Base-by-base conservation (phyloP, 2,329 filamentous ascomycete species). In the Alternaria brassicicola region DNA sequence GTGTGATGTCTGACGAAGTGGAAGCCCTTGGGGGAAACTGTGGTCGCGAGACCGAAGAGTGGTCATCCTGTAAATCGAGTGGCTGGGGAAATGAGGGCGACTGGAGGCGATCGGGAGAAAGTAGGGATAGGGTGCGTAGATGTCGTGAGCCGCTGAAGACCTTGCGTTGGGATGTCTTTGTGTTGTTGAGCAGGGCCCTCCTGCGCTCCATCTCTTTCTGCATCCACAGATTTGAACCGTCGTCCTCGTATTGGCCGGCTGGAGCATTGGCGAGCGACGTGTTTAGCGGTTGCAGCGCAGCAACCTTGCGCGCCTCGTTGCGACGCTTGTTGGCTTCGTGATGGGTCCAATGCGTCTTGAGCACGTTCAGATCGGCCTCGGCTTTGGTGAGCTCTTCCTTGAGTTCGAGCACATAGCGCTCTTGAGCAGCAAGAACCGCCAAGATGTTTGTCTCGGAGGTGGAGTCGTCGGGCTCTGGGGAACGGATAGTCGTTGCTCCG, bases 341-440 rank as follows among this genome's bases (percentile, higher is more conserved):
- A 13, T 83, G 79, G 2, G 91, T 86, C 89, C 92, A 98, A 76
- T 93, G 89, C 70, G 86, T 89, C 82, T 97, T 98, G 61, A 99
- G 82, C 39, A 82, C 85, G 45, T 82, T 81, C 38, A 99, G 82
- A 45, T 96, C 90, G 12, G 82, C 79, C 75, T 99, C 94, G 6
- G 95, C 94, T 59, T 88, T 89, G 23, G 83, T 81, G n/a, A 99
- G 82, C 77, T 98, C 94, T 76, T 99, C 95, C 59, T 89, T 90
- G 51, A 99, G 82, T 78, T 98, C 95, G 56, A 99, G 80, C 2
- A 99, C 94, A 65, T 88, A 88, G 56, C 95, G 86, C 80, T 99
- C 95, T 79, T 98, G 93, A 13, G 92, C 89, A 42, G 95, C 95
- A 69, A 99, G 90, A 56, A 93, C 90, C 61, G 92, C 93, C 65